These are phyloP conservation scores for Solanum chaucha DNA, from an alignment of 257 asterid species.

Conservation along the genomic window DNA sequence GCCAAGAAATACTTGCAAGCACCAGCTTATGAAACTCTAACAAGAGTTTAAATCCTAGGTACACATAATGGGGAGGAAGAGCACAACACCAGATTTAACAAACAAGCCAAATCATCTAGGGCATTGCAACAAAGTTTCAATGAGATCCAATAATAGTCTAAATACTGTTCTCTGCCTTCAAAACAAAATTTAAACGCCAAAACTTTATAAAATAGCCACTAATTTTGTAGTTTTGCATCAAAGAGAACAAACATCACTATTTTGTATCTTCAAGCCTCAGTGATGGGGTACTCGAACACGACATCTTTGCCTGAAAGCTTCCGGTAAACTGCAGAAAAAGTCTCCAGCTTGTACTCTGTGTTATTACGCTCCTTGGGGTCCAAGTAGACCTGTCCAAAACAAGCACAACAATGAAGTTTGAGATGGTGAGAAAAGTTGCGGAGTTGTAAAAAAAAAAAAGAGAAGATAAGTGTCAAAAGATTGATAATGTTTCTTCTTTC, in stretches of 20 bases:
- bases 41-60: not conserved
- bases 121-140: not conserved
- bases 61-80: not conserved
- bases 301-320: slow-evolving; percentile 46
- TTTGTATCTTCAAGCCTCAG: slow-evolving; percentile 14
- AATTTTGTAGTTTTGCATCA: not conserved
- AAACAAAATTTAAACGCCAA: slow-evolving; percentile 2
- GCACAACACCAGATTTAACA: not conserved
- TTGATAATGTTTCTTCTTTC: not conserved
- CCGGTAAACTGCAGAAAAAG: slow-evolving; percentile 34
- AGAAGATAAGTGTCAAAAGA: not conserved
- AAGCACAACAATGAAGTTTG: not conserved
- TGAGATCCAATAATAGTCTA: not conserved
- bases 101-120: not conserved
- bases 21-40: no score
- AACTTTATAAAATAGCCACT: not conserved
- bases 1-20: not conserved
- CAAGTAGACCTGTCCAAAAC: slow-evolving; percentile 22
- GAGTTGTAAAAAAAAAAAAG: not conserved
- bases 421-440: not conserved
- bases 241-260: not conserved
- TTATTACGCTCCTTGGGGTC: slow-evolving; percentile 32
- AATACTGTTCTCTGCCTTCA: not conserved
- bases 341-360: slow-evolving; percentile 39
- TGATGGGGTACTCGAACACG: slow-evolving; percentile 24